Conservation (phyloP, 2,329 filamentous ascomycete species). For the Lachnellula subtilissima region DNA sequence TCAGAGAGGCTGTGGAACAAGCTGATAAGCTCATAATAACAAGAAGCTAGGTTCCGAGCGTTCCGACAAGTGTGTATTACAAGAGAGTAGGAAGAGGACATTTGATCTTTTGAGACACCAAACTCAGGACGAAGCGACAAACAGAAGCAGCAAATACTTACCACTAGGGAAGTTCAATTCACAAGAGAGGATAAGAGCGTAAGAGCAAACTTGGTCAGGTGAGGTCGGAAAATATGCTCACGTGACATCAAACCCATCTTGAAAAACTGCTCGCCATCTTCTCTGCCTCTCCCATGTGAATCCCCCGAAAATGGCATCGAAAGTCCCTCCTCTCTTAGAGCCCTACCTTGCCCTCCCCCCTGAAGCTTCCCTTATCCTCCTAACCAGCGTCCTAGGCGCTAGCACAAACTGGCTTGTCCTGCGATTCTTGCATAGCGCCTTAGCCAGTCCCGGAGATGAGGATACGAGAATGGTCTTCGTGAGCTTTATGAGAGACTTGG, state of each 20-base stretch:
- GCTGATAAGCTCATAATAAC: background rate
- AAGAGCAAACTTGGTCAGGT: background rate
- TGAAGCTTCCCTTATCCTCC: conserved; percentile 55
- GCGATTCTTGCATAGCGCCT: conserved; percentile 42
- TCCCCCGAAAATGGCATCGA: conserved; percentile 23
- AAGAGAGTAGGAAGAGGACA: background rate
- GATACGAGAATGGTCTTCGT: conserved; percentile 63
- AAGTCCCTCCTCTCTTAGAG: conserved; percentile 55
- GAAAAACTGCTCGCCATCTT: background rate
- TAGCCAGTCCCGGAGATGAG: conserved; percentile 16
- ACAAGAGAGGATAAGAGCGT: background rate
- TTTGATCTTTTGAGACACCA: background rate
- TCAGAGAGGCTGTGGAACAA: background rate
- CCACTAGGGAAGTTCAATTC: background rate
- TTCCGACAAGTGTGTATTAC: background rate
- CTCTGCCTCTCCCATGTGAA: background rate
- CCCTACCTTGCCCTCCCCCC: conserved; percentile 56
- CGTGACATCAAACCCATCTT: background rate
- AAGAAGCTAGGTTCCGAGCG: background rate
- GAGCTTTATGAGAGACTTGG: conserved; percentile 73
- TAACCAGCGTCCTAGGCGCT: conserved; percentile 64
- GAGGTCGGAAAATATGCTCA: background rate
- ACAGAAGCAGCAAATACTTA: background rate
- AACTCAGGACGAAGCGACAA: background rate
- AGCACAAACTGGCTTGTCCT: conserved; percentile 62